These are phyloP conservation scores for Collybiopsis confluens DNA, from an alignment of 768 basidiomycete genomes.

Conservation along the genomic window DNA sequence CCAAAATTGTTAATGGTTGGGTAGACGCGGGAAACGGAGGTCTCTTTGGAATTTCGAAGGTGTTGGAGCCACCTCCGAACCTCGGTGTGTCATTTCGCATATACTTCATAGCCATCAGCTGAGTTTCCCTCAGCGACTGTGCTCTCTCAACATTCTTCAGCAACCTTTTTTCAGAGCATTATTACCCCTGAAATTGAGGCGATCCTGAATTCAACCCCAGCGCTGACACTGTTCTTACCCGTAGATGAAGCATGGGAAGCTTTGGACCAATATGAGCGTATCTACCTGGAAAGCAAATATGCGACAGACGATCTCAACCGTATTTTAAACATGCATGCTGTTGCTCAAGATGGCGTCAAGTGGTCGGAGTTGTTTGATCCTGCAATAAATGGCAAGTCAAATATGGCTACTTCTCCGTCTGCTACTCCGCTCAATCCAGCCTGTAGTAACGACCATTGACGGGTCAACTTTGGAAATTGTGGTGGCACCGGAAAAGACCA, in stretches of 20 bases:
- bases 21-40: conserved; percentile 71
- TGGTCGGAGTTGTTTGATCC: conserved; percentile 64
- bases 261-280: conserved; percentile 70
- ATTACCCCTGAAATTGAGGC: conserved; percentile 54
- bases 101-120: conserved; percentile 6
- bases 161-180: conserved; percentile 75
- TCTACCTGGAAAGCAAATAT: conserved; percentile 87
- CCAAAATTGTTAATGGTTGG: conserved; percentile 51
- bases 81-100: conserved; percentile 49
- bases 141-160: conserved; percentile 50
- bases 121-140: conserved; percentile 45
- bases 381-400: conserved; percentile 53
- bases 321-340: conserved; percentile 78
- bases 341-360: conserved; percentile 50
- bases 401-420: too few species aligned
- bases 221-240: conserved; percentile 87
- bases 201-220: conserved; percentile 60
- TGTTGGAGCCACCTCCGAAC: conserved; percentile 71
- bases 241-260: conserved; percentile 79
- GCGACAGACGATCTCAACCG: conserved; percentile 74
- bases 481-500: conserved; percentile 49
- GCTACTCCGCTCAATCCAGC: conserved; percentile 3
- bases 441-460: conserved; percentile 63
- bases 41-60: conserved; percentile 67
- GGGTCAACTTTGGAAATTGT: conserved; percentile 63